Base-by-base conservation (phyloP, 805 yeast species). In the Lipomyces yamadae region DNA sequence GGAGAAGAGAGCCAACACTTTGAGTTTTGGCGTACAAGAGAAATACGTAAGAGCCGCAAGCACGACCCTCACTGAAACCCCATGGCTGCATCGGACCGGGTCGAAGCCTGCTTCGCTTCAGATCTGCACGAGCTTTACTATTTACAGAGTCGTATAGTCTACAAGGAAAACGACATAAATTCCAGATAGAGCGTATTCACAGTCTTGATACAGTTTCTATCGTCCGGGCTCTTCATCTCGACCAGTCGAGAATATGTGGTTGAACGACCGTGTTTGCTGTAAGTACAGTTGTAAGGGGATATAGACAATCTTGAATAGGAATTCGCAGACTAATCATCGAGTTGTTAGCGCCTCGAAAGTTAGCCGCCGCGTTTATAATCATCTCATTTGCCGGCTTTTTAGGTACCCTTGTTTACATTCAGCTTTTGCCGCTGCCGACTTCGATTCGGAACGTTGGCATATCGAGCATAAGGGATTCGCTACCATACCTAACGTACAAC, bases 371-470 rank as follows among this genome's bases (percentile, higher is more conserved):
- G 15, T 52, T 52, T 15, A 34, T 52, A 34, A 32, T 52, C 5
- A 29, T 52, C 55, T 52, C 55, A 34, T 11, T 52, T 18, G 29
- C 11, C 18, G 13, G 30, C 7, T 52, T 52, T 32, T 32, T 52
- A 33, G 55, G 55, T 29, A 52, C 35, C 34, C 32, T 52, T 11
- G 30, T 52, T 32, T 52, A 52, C 34, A 6, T 11, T n/a, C 34
- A 52, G 55, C 4, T 52, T 10, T 29, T 52, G 34, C 55, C 55
- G 15, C 3, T 52, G 35, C 55, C 55, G 24, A 29, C 55, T 4
- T 52, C 55, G 55, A 24, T 52, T 52, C 34, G 55, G 10, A 52
- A 11, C 18, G 34, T 52, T 13, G 55, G 11, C 32, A n/a, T 42
- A 5, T 24, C 15, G n/a, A 42, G 18, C n/a, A 42, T 42, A 42